Evolutionary conservation across 23 red algal species (phyloP).

Genomic region (Gracilaria gracilis): DNA sequence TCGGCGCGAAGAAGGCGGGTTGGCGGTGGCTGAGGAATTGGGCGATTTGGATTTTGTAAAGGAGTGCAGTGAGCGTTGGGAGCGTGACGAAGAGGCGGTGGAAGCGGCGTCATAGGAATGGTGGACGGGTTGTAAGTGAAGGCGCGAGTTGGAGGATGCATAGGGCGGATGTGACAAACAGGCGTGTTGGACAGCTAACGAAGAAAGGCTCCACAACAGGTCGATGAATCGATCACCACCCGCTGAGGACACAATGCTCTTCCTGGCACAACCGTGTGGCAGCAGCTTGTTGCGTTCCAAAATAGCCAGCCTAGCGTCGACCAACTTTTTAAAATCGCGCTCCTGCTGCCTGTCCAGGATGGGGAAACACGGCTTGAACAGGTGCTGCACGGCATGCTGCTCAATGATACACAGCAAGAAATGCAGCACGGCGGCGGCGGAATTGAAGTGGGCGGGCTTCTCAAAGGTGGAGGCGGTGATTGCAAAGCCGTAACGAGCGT

Average conservation of each 20-base stretch:
- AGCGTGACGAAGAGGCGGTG: conserved; percentile 24
- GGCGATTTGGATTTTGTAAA: not conserved
- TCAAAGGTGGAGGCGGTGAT: conserved; percentile 45
- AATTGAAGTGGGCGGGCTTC: conserved; percentile 17
- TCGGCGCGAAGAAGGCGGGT: not conserved
- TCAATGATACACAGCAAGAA: conserved; percentile 65
- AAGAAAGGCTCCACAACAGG: conserved; percentile 44
- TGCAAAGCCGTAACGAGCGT: conserved; percentile 43
- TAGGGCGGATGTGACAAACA: conserved; percentile 58
- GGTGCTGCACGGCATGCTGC: not conserved
- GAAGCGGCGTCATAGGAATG: not conserved
- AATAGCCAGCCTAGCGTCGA: conserved; percentile 43
- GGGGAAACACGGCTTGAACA: conserved; percentile 67
- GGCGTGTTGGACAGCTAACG: conserved; percentile 51
- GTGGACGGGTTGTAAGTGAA: not conserved
- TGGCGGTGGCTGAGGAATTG: not conserved
- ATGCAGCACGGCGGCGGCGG: conserved; percentile 55
- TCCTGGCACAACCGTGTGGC: conserved; percentile 54
- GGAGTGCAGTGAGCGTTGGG: conserved; percentile 19
- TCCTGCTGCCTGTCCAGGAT: conserved; percentile 69
- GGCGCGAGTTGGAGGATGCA: not conserved
- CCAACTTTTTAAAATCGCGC: conserved; percentile 67
- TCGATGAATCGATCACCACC: conserved; percentile 64
- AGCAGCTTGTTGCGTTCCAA: conserved; percentile 60
- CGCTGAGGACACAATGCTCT: conserved; percentile 44